phyloP scores from a whole-genome alignment of 176 grass and related monocot species.

The Oryza nivara region DNA sequence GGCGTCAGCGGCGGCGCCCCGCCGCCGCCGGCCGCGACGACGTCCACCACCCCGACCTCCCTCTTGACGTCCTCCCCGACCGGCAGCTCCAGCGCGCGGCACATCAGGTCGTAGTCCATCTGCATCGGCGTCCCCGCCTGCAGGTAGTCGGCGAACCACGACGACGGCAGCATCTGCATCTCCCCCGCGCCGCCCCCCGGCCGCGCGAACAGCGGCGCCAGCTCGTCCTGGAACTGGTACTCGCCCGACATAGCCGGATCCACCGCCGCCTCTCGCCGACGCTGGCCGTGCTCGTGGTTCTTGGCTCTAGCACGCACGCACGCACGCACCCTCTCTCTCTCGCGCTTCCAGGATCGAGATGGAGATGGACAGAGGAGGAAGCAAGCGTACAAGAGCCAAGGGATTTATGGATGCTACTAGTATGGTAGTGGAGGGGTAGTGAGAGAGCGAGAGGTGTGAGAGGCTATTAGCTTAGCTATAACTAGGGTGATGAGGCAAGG shows the following conservation, averaged over 20 bases:
- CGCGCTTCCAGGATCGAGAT: conserved; percentile 35
- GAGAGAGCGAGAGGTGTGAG: not conserved
- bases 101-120: conserved; percentile 59
- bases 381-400: not conserved
- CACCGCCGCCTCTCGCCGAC: not conserved
- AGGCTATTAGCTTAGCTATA: conserved; percentile 42
- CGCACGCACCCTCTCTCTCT: conserved; percentile 17
- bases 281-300: not conserved
- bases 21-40: not conserved
- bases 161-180: conserved; percentile 1
- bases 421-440: conserved; percentile 15
- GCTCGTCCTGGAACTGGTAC: conserved; percentile 67
- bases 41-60: not conserved
- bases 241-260: conserved; percentile 45
- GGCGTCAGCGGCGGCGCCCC: conserved; percentile 60
- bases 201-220: conserved; percentile 65
- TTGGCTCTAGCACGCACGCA: not conserved
- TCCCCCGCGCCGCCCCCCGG: not conserved
- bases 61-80: conserved; percentile 26
- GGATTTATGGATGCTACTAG: conserved; percentile 26
- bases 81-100: conserved; percentile 50
- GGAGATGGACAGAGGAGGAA: conserved; percentile 37
- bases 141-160: conserved; percentile 38
- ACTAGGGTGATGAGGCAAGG: conserved; percentile 25
- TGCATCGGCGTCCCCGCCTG: conserved; percentile 17